Conservation (phyloP, 1,139 yeast genomes). For the Yamadazyma mexicana region DNA sequence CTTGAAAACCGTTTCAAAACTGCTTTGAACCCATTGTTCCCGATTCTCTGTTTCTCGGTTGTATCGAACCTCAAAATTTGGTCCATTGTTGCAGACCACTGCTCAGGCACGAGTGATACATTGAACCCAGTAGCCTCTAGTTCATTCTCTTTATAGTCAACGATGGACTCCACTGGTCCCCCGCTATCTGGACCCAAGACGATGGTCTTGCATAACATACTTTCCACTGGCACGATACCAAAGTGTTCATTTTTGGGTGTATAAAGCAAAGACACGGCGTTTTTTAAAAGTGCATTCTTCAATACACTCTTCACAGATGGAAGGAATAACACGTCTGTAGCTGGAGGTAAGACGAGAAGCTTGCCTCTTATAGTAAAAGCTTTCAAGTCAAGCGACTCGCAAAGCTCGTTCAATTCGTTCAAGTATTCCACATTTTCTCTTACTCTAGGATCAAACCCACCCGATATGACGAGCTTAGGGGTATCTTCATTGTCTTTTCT, state of each 20-base stretch:
- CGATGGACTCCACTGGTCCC: slow-evolving; percentile 88
- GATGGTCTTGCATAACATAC: slow-evolving; percentile 81
- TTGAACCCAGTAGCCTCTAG: slow-evolving; percentile 74
- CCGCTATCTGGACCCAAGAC: slow-evolving; percentile 88
- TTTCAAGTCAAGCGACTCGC: slow-evolving; percentile 45
- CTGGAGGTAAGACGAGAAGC: slow-evolving; percentile 34
- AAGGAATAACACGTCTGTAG: slow-evolving; percentile 64
- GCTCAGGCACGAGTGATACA: slow-evolving; percentile 49
- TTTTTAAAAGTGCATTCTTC: slow-evolving; percentile 62
- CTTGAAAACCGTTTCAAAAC: slow-evolving; percentile 59
- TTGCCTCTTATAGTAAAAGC: slow-evolving; percentile 51
- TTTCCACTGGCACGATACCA: slow-evolving; percentile 96
- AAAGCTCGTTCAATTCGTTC: slow-evolving; percentile 53
- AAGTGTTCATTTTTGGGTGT: slow-evolving; percentile 94
- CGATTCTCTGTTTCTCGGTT: slow-evolving; percentile 34
- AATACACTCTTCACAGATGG: slow-evolving; percentile 73
- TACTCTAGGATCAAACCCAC: slow-evolving; percentile 87
- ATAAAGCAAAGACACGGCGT: slow-evolving; percentile 65
- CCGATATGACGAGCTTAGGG: slow-evolving; percentile 66
- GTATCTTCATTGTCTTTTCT: slow-evolving; percentile 8
- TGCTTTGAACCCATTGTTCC: slow-evolving; percentile 51
- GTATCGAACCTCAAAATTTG: slow-evolving; percentile 3
- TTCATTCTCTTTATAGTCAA: slow-evolving; percentile 38
- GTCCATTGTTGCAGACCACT: slow-evolving; percentile 64
- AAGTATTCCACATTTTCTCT: slow-evolving; percentile 75